Percentiles rank a stretch among this genome's conserved stretches.
phyloP scores from a whole-genome alignment of 306 rosid species.

The Pyrus pyrifolia region DNA sequence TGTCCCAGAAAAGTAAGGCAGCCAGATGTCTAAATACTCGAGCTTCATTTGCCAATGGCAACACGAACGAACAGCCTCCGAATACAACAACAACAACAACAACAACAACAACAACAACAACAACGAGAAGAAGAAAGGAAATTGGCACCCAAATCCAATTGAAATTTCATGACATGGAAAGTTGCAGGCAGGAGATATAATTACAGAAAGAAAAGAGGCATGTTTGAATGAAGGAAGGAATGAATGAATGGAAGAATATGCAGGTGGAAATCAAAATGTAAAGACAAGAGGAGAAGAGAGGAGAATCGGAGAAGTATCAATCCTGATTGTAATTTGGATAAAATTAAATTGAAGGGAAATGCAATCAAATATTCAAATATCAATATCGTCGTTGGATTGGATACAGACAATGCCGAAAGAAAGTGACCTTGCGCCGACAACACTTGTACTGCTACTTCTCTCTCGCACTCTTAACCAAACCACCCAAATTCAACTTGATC shows the following conservation, averaged over 20 bases:
- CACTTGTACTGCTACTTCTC: slow-evolving; percentile 20
- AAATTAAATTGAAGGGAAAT: slow-evolving; percentile 27
- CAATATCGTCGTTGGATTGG: slow-evolving; percentile 46
- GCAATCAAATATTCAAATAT: neutral
- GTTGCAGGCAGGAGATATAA: slow-evolving; percentile 2
- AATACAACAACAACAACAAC: slow-evolving; percentile 12
- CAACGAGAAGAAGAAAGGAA: too few species aligned
- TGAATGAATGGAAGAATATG: neutral
- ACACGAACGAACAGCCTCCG: slow-evolving; percentile 23
- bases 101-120: neutral
- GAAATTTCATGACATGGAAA: slow-evolving; percentile 33
- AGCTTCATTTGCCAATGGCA: slow-evolving; percentile 60
- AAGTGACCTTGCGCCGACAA: slow-evolving; percentile 90
- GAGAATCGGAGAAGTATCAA: slow-evolving; percentile 26
- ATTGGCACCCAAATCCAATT: slow-evolving; percentile 9
- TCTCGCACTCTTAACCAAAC: slow-evolving; percentile 35
- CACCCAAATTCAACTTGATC: slow-evolving; percentile 39
- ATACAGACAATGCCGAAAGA: slow-evolving; percentile 79
- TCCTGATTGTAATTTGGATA: slow-evolving; percentile 18
- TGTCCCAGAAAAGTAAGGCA: slow-evolving; percentile 23
- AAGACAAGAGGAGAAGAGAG: slow-evolving; percentile 19
- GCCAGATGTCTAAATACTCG: slow-evolving; percentile 45
- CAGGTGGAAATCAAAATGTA: slow-evolving; percentile 29
- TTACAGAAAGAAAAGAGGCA: neutral
- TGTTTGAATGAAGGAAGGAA: too few species aligned